phyloP scores from a whole-genome alignment of 495 filamentous ascomycete genomes.

The Hypoxylon perforatum region DNA sequence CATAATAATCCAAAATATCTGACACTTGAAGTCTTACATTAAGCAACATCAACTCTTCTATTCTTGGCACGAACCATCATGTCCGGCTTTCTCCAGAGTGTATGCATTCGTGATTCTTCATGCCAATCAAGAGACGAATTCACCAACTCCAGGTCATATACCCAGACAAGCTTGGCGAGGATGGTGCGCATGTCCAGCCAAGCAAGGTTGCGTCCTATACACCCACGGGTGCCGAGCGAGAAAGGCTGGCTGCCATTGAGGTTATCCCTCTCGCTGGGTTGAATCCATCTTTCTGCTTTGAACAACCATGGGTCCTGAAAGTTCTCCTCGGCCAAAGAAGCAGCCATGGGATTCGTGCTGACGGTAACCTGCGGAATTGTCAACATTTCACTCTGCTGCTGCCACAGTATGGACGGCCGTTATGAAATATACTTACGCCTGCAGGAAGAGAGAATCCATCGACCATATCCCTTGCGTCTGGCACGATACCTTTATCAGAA shows the following conservation, averaged over 20 bases:
- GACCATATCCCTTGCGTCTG: conserved; percentile 44
- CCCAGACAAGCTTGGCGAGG: conserved; percentile 46
- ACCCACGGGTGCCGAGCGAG: conserved; percentile 40
- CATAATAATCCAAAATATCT: no score
- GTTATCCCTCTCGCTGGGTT: conserved; percentile 36
- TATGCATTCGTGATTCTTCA: conserved; percentile 24
- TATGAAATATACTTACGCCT: conserved; percentile 47
- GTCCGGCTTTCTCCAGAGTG: conserved; percentile 45
- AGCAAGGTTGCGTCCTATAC: conserved; percentile 46
- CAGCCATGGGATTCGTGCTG: conserved; percentile 47
- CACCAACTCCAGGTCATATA: conserved; percentile 45
- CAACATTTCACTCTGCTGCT: no score
- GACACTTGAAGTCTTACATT: no score
- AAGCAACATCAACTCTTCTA: conserved; percentile 17
- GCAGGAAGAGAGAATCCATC: conserved; percentile 48
- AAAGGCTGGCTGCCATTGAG: conserved; percentile 46
- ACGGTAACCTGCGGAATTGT: conserved; percentile 43
- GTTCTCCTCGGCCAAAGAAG: conserved; percentile 43
- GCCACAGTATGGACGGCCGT: no score
- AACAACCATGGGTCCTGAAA: conserved; percentile 49
- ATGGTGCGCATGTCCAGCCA: conserved; percentile 48
- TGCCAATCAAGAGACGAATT: conserved; percentile 43
- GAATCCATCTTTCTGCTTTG: conserved; percentile 51
- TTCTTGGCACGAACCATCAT: conserved; percentile 38
- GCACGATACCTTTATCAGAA: no score